Conservation (phyloP, 1,284 basidiomycete genomes). For the Mixia osmundae region DNA sequence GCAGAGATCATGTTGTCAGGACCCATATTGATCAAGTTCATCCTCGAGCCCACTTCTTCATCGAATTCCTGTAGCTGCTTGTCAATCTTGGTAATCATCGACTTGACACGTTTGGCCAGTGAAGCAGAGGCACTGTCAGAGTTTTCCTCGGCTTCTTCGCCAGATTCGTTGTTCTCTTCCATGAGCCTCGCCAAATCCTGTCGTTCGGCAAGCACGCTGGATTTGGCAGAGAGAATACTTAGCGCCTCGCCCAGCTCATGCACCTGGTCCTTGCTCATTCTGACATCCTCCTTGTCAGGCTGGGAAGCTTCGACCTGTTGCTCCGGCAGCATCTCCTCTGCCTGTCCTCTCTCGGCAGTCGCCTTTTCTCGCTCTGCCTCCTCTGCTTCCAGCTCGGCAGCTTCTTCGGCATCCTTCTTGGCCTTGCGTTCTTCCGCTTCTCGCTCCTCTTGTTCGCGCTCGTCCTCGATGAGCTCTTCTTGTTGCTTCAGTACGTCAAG, state of each 20-base stretch:
- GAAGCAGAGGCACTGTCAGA: not conserved
- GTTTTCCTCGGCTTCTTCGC: slow-evolving; percentile 25
- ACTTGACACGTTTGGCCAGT: slow-evolving; percentile 77
- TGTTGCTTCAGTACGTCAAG: slow-evolving; percentile 93
- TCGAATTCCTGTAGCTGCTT: slow-evolving; percentile 41
- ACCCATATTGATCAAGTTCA: slow-evolving; percentile 86
- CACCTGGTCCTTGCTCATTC: slow-evolving; percentile 93
- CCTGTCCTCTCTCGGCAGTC: slow-evolving; percentile 12
- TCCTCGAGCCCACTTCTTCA: slow-evolving; percentile 58
- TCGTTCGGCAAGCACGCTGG: slow-evolving; percentile 89
- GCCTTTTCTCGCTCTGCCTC: slow-evolving; percentile 48
- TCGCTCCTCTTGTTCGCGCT: slow-evolving; percentile 71
- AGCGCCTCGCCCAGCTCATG: slow-evolving; percentile 82
- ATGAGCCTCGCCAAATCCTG: slow-evolving; percentile 71
- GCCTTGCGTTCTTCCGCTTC: slow-evolving; percentile 9
- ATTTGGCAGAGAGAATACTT: slow-evolving; percentile 75
- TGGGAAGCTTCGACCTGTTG: not conserved
- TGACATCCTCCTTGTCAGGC: slow-evolving; percentile 31
- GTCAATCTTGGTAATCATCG: slow-evolving; percentile 92
- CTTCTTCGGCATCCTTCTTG: slow-evolving; percentile 8
- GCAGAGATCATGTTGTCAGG: slow-evolving; percentile 77
- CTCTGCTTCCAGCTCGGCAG: slow-evolving; percentile 24
- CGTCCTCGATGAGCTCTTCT: slow-evolving; percentile 97
- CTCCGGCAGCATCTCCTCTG: slow-evolving; percentile 21
- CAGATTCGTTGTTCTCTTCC: slow-evolving; percentile 70